A percentile compares a stretch with the other conserved stretches of the same genome.
Conservation (phyloP, 805 yeast species). For the Lachancea quebecensis region DNA sequence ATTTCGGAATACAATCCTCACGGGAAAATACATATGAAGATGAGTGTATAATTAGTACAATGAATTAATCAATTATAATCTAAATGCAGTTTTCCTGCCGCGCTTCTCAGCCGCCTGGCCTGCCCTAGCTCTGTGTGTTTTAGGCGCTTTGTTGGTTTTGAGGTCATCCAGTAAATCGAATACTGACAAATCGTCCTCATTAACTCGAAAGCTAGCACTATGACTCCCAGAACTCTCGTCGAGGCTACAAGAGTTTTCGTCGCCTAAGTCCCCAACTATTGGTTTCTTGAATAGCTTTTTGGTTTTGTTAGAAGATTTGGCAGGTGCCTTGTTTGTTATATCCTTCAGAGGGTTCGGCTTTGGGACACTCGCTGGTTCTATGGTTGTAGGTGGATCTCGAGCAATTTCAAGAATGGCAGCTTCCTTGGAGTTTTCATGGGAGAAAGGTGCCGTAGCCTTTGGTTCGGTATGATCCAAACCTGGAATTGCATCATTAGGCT, state of each 20-base stretch:
- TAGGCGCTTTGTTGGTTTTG: slow-evolving; percentile 16
- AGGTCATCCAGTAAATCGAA: slow-evolving; percentile 36
- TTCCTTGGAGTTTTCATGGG: background rate
- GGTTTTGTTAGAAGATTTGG: slow-evolving; percentile 10
- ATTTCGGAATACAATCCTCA: slow-evolving; percentile 76
- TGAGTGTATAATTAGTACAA: slow-evolving; percentile 66
- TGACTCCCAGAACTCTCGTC: slow-evolving; percentile 10
- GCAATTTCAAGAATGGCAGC: background rate
- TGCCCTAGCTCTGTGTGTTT: slow-evolving; percentile 21
- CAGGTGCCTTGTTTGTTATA: slow-evolving; percentile 17
- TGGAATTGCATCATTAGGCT: too few relatives aligned
- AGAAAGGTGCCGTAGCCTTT: background rate
- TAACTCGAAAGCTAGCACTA: slow-evolving; percentile 19
- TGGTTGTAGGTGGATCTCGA: background rate
- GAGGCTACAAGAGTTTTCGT: slow-evolving; percentile 12
- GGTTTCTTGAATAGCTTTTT: slow-evolving; percentile 26
- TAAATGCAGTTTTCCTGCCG: slow-evolving; percentile 4
- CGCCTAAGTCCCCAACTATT: slow-evolving; percentile 26
- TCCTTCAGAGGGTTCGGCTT: slow-evolving; percentile 10
- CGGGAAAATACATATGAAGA: slow-evolving; percentile 82
- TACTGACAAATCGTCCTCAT: slow-evolving; percentile 33
- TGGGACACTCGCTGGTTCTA: background rate
- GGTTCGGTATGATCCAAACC: background rate
- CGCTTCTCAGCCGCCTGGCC: slow-evolving; percentile 8
- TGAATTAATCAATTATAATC: background rate